Percentiles rank a stretch among this genome's conserved stretches.
Conservation (phyloP, 2,329 filamentous ascomycete species). For the Ophiobolus disseminans region DNA sequence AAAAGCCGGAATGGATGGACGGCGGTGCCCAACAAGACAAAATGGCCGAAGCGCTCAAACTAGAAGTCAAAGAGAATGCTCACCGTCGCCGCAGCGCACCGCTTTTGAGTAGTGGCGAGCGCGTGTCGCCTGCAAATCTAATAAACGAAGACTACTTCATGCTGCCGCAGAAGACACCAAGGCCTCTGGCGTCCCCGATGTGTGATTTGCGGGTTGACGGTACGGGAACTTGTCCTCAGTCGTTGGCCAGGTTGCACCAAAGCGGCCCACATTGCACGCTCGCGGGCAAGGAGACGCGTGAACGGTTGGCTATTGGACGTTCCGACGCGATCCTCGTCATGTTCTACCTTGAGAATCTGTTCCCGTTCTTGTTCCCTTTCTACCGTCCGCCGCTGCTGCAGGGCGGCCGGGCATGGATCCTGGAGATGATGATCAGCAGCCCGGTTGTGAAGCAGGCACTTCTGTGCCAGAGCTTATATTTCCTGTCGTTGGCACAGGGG, state of each 20-base stretch:
- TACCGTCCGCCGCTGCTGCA: slow-evolving; percentile 64
- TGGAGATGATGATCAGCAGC: slow-evolving; percentile 65
- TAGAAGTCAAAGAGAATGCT: slow-evolving; percentile 64
- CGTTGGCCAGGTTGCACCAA: no score
- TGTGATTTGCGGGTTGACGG: background rate
- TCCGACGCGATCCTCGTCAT: slow-evolving; percentile 8
- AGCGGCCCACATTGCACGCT: background rate
- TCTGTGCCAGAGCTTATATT: slow-evolving; percentile 61
- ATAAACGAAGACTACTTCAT: no score
- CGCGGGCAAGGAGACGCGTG: background rate
- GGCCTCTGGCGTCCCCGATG: background rate
- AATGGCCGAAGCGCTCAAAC: slow-evolving; percentile 62
- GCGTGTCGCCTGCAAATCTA: background rate
- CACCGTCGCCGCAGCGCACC: slow-evolving; percentile 47
- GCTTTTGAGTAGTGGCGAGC: background rate
- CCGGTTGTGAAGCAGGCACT: slow-evolving; percentile 18
- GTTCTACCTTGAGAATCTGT: slow-evolving; percentile 67
- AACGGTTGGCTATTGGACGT: no score
- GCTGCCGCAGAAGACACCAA: no score
- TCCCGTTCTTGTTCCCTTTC: slow-evolving; percentile 69
- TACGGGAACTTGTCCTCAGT: no score
- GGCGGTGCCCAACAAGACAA: slow-evolving; percentile 51
- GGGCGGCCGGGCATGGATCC: slow-evolving; percentile 67
- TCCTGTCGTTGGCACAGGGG: slow-evolving; percentile 43
- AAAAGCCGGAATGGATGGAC: slow-evolving; percentile 51